These are phyloP conservation scores for Fusarium paranaense DNA, from an alignment of 2,329 filamentous ascomycete genomes.

Conservation along the genomic window DNA sequence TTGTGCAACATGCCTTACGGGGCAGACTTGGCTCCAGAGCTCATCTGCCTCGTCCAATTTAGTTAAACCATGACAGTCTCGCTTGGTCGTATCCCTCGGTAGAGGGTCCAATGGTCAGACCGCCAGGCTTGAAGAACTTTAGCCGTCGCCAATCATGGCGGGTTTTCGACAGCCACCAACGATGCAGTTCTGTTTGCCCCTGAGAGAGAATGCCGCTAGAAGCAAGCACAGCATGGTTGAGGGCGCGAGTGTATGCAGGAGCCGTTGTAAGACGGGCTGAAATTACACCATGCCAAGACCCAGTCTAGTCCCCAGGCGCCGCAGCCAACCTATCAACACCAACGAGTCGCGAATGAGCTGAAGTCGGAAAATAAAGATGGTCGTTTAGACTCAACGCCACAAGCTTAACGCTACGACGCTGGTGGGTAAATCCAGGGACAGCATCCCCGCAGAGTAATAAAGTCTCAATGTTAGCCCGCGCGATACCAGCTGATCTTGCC, in stretches of 20 bases:
- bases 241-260: background rate
- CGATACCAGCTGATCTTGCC: background rate
- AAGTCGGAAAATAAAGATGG: background rate
- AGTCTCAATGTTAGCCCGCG: background rate
- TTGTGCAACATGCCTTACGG: constrained; percentile 1
- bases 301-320: background rate
- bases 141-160: constrained; percentile 1
- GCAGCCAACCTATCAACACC: background rate
- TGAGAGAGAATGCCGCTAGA: constrained; percentile 3
- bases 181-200: constrained; percentile 1
- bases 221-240: background rate
- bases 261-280: constrained; percentile 11
- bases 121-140: background rate
- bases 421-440: constrained; percentile 4
- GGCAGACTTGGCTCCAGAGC: background rate
- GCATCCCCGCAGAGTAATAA: constrained; percentile 4
- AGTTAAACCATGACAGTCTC: background rate
- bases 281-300: constrained; percentile 9
- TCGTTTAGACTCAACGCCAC: constrained; percentile 12
- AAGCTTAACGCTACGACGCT: background rate
- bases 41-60: background rate
- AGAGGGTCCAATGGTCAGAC: background rate
- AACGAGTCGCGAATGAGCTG: background rate
- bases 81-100: background rate
- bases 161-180: background rate